phyloP scores from a whole-genome alignment of 768 basidiomycete species.

The Leccinum ochraceum region DNA sequence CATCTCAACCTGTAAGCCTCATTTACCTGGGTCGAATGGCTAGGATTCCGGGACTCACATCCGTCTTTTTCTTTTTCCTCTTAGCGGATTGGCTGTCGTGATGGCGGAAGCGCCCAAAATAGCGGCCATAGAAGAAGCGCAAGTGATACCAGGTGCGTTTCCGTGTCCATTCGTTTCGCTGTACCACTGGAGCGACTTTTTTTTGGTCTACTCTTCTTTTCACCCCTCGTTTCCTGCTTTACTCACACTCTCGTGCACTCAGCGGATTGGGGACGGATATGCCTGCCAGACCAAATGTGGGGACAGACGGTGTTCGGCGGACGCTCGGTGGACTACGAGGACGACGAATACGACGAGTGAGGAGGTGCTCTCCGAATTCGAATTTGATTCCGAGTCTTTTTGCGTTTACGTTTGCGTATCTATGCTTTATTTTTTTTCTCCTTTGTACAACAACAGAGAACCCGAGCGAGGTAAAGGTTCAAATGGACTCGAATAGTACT shows the following conservation, averaged over 20 bases:
- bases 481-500: no score
- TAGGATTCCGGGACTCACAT: neutral
- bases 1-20: conserved; percentile 27
- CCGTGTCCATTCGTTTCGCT: neutral
- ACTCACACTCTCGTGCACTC: conserved; percentile 6
- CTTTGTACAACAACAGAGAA: neutral
- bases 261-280: conserved; percentile 27
- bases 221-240: neutral
- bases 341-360: neutral
- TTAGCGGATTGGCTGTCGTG: conserved; percentile 33
- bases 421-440: neutral
- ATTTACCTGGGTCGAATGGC: neutral
- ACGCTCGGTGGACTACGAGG: neutral
- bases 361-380: neutral
- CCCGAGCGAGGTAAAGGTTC: no score
- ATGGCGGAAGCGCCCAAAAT: conserved; percentile 26
- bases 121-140: conserved; percentile 9
- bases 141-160: conserved; percentile 23
- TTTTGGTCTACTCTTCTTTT: no score
- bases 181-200: neutral
- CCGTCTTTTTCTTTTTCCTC: conserved; percentile 15
- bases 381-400: neutral
- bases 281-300: conserved; percentile 3
- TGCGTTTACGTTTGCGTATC: neutral
- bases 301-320: neutral